Base-by-base conservation (phyloP, 345 rosid species). In the Sisymbrium irio region DNA sequence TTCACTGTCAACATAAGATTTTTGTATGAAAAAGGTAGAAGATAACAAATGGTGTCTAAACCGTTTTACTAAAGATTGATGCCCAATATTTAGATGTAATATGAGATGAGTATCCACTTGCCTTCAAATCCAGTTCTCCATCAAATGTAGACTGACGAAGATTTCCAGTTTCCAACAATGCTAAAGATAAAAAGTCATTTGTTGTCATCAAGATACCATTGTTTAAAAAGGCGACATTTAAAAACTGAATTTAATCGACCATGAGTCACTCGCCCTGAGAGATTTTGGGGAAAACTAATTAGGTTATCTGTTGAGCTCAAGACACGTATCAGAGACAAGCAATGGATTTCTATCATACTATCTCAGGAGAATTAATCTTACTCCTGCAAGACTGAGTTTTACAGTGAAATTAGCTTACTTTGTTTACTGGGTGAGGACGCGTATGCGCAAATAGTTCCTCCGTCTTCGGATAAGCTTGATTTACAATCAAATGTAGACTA, bases 101-200 rank as follows among this genome's bases (percentile, higher is more conserved):
- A 22, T 14, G 1, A 19, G 65, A 55, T 39, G 30, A 20, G 39
- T 32, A 51, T 37, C 18, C 27, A 58, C 74, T 36, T 76, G 87
- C 98, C 97, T 85, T 79, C 80, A 94, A 82, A 72, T 81, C 61
- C 53, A 88, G 32, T 75, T 79, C 78, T 63, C 86, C 90, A 58
- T 91, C 95, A 15, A 69, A 53, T 42, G 85, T 51, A 53, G 77
- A 75, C 25, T 57, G 74, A 51, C 78, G 28, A 53, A 82, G 40
- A 41, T 79, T 73, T 79, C 73, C 92, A 65, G 87, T 79, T 79
- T 88, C 90, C 87, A 83, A 47, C 50, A 76, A 74, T 75, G 89
- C 99, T 89, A 42, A 60, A 41, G 9, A 61, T 30, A 35, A 32
- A 75, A 67, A 71, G 30, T 25, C 28, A 63, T 30, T 5, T 71